Conservation (phyloP, 2,329 filamentous ascomycete genomes). For the Colletotrichum viniferum region DNA sequence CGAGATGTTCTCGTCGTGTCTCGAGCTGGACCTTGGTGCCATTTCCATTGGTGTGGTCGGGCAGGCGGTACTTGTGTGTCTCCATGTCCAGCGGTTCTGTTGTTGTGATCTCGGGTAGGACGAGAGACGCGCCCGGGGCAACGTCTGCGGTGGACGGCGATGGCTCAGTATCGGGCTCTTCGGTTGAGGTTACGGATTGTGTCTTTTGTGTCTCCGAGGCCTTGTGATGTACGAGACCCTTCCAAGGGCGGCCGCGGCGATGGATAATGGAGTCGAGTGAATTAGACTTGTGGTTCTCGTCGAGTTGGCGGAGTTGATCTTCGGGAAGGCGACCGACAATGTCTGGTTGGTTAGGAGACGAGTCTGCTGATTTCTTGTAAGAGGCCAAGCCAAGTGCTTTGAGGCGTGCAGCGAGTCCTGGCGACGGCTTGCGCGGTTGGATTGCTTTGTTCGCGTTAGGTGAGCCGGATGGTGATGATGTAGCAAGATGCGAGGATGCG, state of each 20-base stretch:
- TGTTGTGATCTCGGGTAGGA: constrained; percentile 57
- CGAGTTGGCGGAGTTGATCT: constrained; percentile 71
- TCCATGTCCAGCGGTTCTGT: constrained; percentile 65
- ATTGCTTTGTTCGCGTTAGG: constrained; percentile 29
- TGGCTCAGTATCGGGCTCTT: neutral
- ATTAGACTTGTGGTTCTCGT: constrained; percentile 67
- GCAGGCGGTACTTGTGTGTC: constrained; percentile 75
- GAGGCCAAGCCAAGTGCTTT: constrained; percentile 67
- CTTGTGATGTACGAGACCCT: constrained; percentile 62
- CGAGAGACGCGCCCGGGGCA: constrained; percentile 25
- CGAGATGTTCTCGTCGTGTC: constrained; percentile 62
- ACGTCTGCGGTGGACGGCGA: constrained; percentile 26
- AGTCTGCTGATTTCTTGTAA: constrained; percentile 38
- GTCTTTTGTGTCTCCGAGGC: constrained; percentile 31
- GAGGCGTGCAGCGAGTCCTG: constrained; percentile 67
- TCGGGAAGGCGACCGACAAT: constrained; percentile 72
- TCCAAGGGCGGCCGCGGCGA: constrained; percentile 75
- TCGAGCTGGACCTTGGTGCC: constrained; percentile 67
- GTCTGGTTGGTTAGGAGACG: constrained; percentile 36
- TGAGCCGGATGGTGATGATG: constrained; percentile 25
- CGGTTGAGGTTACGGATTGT: neutral
- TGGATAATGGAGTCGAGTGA: constrained; percentile 57
- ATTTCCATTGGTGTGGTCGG: constrained; percentile 72
- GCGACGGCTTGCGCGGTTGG: constrained; percentile 62
- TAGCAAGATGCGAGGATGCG: neutral